phyloP scores from a whole-genome alignment of 768 basidiomycete genomes.

The Xerocomellus dryophilus region DNA sequence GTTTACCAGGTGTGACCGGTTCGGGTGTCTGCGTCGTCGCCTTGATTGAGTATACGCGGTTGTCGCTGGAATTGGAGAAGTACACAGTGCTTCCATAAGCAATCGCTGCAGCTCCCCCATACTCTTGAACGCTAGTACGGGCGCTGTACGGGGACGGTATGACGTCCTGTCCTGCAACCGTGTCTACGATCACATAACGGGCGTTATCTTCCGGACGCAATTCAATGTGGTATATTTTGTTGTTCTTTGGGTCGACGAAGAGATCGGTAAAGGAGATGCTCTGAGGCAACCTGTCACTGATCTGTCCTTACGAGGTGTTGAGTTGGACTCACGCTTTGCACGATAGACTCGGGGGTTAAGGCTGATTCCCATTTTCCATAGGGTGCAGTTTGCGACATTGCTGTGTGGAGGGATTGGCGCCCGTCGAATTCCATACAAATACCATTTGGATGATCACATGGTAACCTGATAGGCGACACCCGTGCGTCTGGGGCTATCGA shows the following conservation, averaged over 20 bases:
- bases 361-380: conserved; percentile 65
- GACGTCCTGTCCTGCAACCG: conserved; percentile 45
- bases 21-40: conserved; percentile 30
- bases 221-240: conserved; percentile 55
- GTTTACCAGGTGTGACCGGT: conserved; percentile 62
- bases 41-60: conserved; percentile 47
- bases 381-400: conserved; percentile 38
- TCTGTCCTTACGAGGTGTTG: background rate
- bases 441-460: too few relatives aligned
- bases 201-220: conserved; percentile 54
- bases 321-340: conserved; percentile 40
- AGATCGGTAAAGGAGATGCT: conserved; percentile 39
- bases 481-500: too few relatives aligned
- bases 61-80: conserved; percentile 57
- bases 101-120: conserved; percentile 65
- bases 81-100: conserved; percentile 49
- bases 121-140: conserved; percentile 62
- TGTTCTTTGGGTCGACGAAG: conserved; percentile 50
- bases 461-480: too few relatives aligned
- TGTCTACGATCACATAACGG: conserved; percentile 56
- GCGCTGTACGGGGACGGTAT: conserved; percentile 54
- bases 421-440: too few relatives aligned
- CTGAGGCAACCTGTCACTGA: conserved; percentile 17
- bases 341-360: conserved; percentile 51
- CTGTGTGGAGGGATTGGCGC: background rate